Evolutionary conservation across 2,329 filamentous ascomycete genomes (phyloP), one percentile per base, ranked within the genome.

Genomic region (Fusarium miscanthi): DNA sequence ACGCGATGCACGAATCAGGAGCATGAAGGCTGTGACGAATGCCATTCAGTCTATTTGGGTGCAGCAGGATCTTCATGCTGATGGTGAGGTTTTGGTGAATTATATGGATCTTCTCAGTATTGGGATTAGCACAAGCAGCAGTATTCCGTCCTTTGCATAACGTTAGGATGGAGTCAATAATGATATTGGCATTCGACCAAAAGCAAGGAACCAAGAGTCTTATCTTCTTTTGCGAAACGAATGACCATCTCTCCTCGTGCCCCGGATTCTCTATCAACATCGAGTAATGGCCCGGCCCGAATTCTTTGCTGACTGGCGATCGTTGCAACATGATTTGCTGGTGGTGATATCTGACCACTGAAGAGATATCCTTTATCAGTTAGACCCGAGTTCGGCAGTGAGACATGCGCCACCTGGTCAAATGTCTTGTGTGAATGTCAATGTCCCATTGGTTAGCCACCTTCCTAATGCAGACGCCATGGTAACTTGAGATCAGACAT

Each of bases 11-110:
- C 65, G 52, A 13, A 40, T 67, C 14, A 66, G 80, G 5, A 80
- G 73, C 51, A 70, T 81, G 33, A 41, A 59, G 16, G 60, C 59
- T 2, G 64, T 81, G n/a, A 72, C 49, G 13, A 38, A 52, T 3
- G 73, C 68, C 4, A 77, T 82, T 6, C 73, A 76, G 41, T 70
- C 77, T 1, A 71, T 81, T 23, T 82, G 81, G 81, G 75, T 77
- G 52, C 80, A 82, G 59, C 78, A 77, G 51, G 81, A 82, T 56
- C 74, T 82, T 8, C 69, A 79, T 40, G 76, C 68, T 0, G 80
- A 82, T 23, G 48, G 37, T 8, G 80, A 81, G 25, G 33, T 79
- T 4, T 11, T 82, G 42, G 27, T 77, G n/a, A 71, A 78, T 21
- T 82, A 82, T 59, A 61, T 77, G 10, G 69, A 63, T 72, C 35